These are phyloP conservation scores for Chimonanthus praecox DNA, from an alignment of 164 flowering plant genomes.

Conservation along the genomic window DNA sequence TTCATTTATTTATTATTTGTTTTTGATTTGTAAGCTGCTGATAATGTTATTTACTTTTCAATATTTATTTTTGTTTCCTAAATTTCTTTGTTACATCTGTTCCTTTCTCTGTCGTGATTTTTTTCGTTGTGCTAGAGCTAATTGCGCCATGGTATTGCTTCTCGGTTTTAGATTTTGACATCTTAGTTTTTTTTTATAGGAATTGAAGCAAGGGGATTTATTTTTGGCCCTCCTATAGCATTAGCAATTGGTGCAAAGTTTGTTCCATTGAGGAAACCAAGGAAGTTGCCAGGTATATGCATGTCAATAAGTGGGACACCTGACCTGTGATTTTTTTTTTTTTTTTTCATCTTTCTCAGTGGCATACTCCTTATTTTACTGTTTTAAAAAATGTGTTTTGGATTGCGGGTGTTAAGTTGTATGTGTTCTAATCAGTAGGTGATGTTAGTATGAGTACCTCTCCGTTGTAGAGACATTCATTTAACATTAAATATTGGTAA, in stretches of 20 bases:
- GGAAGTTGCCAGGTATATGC: slow-evolving; percentile 78
- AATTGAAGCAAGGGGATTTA: slow-evolving; percentile 90
- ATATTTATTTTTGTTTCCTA: neutral
- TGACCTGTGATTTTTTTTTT: too few relatives aligned
- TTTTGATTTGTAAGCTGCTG: too few relatives aligned
- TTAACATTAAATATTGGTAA: neutral
- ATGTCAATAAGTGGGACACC: neutral
- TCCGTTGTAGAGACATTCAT: neutral
- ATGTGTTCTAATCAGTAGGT: neutral
- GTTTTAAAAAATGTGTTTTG: neutral
- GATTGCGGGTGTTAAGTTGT: neutral
- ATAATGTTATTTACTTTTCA: too few relatives aligned
- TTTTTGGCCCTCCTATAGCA: slow-evolving; percentile 95
- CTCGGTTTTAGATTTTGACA: neutral
- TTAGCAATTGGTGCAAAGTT: slow-evolving; percentile 97
- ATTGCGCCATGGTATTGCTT: neutral
- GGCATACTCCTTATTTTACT: too few relatives aligned
- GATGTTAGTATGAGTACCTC: neutral
- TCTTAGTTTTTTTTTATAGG: slow-evolving; percentile 43
- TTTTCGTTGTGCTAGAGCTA: neutral
- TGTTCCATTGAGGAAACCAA: slow-evolving; percentile 93
- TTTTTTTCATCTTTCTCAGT: too few relatives aligned
- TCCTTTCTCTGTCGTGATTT: too few relatives aligned
- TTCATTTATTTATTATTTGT: too few relatives aligned
- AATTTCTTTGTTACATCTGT: neutral